Base-by-base conservation (phyloP, 2,329 filamentous ascomycete genomes). In the Diaporthe ilicicola region DNA sequence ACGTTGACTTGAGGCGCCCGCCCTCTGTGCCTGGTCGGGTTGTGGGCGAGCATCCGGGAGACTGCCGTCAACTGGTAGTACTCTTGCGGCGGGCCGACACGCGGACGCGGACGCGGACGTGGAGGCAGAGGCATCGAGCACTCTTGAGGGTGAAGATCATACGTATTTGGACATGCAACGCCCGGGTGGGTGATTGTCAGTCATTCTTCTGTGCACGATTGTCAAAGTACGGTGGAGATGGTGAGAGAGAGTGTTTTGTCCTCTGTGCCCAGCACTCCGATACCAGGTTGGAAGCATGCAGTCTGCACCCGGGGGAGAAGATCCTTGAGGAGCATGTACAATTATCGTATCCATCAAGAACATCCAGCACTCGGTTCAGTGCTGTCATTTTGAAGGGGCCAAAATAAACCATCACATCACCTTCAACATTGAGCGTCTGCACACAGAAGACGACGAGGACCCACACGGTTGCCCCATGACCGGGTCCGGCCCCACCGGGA, bases 401-500 rank as follows among this genome's bases (percentile, higher is more conserved):
- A 10, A 10, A n/a, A n/a, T n/a, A 4, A 4, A 9, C 32, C 39
- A 15, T 44, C 39, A n/a, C n/a, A 2, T 32, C 9, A 9, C 9
- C 37, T 44, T n/a, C 27, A 1, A 29, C 10, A n/a, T 7, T 7
- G 7, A 44, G 32, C 13, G 27, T 13, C 19, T 10, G 37, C 19
- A n/a, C 9, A 3, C 22, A 27, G 34, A 56, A 37, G 54, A 39
- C 34, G 39, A 37, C 37, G 27, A 44, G 56, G 24, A n/a, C 56
- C 27, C 17, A 12, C 22, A 15, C 27, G 12, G 6, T 3, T 22
- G 24, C 44, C 39, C 39, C 42, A 48, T 48, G 59, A 62, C 59
- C 39, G 59, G 27, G 27, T 48, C 59, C 59, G 59, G 59, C 59
- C 59, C 59, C 59, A 62, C 59, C 42, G 42, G 59, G 42, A 62